These are phyloP conservation scores for Neophaeococcomyces mojaviensis DNA, from an alignment of 2,329 filamentous ascomycete genomes.

Conservation along the genomic window DNA sequence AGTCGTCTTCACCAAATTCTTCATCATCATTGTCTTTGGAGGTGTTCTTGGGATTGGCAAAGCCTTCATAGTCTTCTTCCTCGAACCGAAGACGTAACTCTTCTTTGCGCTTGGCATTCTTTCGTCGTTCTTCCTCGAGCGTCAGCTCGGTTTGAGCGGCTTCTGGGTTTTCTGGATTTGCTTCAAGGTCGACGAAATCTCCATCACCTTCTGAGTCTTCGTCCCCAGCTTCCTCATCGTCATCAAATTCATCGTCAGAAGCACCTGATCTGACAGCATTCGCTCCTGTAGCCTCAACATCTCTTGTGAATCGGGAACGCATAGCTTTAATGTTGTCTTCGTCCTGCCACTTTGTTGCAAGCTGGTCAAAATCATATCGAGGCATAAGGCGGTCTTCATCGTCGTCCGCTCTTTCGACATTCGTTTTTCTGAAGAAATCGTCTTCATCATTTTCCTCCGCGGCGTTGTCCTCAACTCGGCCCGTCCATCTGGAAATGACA, in stretches of 20 bases:
- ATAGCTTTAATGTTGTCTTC: slow-evolving; percentile 69
- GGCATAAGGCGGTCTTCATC: slow-evolving; percentile 74
- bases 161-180: slow-evolving; percentile 49
- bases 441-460: slow-evolving; percentile 58
- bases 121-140: slow-evolving; percentile 81
- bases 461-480: slow-evolving; percentile 54
- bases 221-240: slow-evolving; percentile 42
- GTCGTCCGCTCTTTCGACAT: slow-evolving; percentile 40
- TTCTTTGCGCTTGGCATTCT: slow-evolving; percentile 86
- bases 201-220: slow-evolving; percentile 63
- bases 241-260: slow-evolving; percentile 49
- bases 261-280: slow-evolving; percentile 47
- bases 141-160: slow-evolving; percentile 33
- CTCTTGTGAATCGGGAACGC: slow-evolving; percentile 66
- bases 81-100: slow-evolving; percentile 92
- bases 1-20: slow-evolving; percentile 93
- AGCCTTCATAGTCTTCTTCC: slow-evolving; percentile 94
- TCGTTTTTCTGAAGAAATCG: slow-evolving; percentile 54
- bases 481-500: slow-evolving; percentile 72
- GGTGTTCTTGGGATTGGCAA: slow-evolving; percentile 75
- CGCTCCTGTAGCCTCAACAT: slow-evolving; percentile 51
- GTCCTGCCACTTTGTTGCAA: slow-evolving; percentile 80
- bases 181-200: slow-evolving; percentile 78
- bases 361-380: slow-evolving; percentile 66
- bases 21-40: slow-evolving; percentile 61